Evolutionary conservation across 768 basidiomycete species (phyloP).

Genomic region (Agrocybe chaxingu): DNA sequence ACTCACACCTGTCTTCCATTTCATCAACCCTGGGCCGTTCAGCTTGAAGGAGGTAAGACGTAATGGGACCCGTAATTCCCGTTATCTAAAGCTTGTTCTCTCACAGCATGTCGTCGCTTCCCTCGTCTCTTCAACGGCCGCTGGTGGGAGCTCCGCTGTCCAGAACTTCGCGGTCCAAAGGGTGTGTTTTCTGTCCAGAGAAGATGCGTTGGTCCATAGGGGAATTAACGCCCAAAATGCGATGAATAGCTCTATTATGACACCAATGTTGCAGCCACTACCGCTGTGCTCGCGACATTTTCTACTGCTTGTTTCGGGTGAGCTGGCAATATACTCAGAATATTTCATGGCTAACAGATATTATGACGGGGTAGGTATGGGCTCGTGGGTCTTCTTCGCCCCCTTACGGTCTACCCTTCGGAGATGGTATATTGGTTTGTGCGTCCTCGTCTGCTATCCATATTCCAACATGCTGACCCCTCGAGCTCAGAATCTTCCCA

Average conservation of each 20-base stretch:
- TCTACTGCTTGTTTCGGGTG: constrained; percentile 64
- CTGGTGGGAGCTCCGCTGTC: constrained; percentile 50
- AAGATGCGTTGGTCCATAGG: background rate
- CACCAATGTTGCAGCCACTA: constrained; percentile 49
- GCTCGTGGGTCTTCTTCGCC: constrained; percentile 55
- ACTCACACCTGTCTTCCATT: constrained; percentile 36
- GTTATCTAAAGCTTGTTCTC: background rate
- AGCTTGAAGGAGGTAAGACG: constrained; percentile 51
- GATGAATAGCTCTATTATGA: constrained; percentile 51
- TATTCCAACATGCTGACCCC: background rate
- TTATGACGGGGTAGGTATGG: constrained; percentile 41
- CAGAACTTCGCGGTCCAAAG: constrained; percentile 60
- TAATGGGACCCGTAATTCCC: background rate
- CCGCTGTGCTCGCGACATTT: constrained; percentile 59
- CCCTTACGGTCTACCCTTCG: constrained; percentile 57
- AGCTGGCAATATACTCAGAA: constrained; percentile 5
- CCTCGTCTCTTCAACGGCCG: constrained; percentile 54
- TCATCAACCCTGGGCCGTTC: constrained; percentile 60
- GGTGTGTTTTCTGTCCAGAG: constrained; percentile 24
- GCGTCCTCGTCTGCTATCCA: constrained; percentile 14
- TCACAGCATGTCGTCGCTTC: constrained; percentile 55
- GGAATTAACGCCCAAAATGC: background rate
- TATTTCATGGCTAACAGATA: background rate
- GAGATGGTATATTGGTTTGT: constrained; percentile 64
- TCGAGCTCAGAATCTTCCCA: constrained; percentile 44